Evolutionary conservation across 305 asterid genomes (phyloP).

Genomic region (Fraxinus paxiana): DNA sequence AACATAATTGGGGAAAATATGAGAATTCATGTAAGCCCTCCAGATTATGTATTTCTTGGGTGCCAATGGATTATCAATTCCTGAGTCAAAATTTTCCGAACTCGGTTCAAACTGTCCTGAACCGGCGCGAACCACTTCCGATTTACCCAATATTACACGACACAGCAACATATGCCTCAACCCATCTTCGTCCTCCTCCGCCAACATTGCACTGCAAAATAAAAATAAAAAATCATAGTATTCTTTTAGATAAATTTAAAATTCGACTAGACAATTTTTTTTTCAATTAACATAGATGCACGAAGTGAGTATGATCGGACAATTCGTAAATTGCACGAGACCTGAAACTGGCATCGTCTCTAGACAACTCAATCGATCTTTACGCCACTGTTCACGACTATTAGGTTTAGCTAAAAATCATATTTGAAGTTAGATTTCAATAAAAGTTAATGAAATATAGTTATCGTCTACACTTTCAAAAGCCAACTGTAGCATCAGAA

Average conservation of each 20-base stretch:
- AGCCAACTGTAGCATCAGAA: not conserved
- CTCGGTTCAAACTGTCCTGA: not conserved
- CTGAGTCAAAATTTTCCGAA: not conserved
- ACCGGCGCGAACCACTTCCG: not conserved
- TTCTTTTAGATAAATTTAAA: not conserved
- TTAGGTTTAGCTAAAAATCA: too few relatives aligned
- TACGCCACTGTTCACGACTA: not conserved
- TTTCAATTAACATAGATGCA: not conserved
- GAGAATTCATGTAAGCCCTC: slow-evolving; percentile 41
- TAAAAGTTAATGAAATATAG: too few relatives aligned
- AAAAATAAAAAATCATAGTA: not conserved
- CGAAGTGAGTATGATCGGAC: not conserved
- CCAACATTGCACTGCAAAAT: slow-evolving; percentile 28
- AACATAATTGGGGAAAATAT: slow-evolving; percentile 33
- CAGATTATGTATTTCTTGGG: slow-evolving; percentile 40
- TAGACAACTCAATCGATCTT: not conserved
- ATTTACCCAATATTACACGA: not conserved
- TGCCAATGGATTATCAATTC: slow-evolving; percentile 30
- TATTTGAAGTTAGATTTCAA: too few relatives aligned
- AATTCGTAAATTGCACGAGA: not conserved
- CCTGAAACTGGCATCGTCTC: not conserved
- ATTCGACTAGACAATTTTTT: not conserved
- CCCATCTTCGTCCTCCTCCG: slow-evolving; percentile 40
- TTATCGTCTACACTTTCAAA: too few relatives aligned
- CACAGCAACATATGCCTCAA: slow-evolving; percentile 23